Evolutionary conservation across 441 rosid genomes (phyloP).

Genomic region (Adansonia gregorii): DNA sequence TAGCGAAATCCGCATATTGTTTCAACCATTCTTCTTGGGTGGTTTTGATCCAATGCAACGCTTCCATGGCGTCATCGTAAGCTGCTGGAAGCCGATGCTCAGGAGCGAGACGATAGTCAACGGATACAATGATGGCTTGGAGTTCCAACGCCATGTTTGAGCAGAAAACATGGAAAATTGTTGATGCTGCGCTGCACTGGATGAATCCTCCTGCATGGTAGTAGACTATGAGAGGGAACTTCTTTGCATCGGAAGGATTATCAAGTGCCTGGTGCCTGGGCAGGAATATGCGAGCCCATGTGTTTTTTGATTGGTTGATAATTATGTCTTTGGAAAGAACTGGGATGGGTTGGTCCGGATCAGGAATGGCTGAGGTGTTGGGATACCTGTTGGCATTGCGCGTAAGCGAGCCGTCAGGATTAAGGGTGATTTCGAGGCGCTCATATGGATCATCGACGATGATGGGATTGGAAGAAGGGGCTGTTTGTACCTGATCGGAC

Average conservation of each 20-base stretch:
- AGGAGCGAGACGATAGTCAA: conserved; percentile 48
- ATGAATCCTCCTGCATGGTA: conserved; percentile 56
- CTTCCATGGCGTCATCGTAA: conserved; percentile 51
- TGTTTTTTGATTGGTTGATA: conserved; percentile 36
- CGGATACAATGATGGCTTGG: conserved; percentile 40
- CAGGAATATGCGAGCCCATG: conserved; percentile 46
- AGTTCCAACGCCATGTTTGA: conserved; percentile 31
- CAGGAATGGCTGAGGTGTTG: conserved; percentile 35
- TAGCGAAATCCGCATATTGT: conserved; percentile 31
- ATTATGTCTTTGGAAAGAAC: conserved; percentile 48
- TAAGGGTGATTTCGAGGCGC: conserved; percentile 37
- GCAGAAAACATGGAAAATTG: conserved; percentile 31
- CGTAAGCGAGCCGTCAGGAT: conserved; percentile 55
- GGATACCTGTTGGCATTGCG: conserved; percentile 34
- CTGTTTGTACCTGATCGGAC: conserved; percentile 8
- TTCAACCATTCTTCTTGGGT: conserved; percentile 39
- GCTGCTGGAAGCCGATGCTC: conserved; percentile 63
- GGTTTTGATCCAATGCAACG: conserved; percentile 39
- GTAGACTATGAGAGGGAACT: conserved; percentile 48
- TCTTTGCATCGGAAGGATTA: conserved; percentile 16
- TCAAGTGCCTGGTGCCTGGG: conserved; percentile 33
- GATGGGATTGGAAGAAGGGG: conserved; percentile 17
- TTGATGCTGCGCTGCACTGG: conserved; percentile 28
- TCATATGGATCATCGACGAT: conserved; percentile 44
- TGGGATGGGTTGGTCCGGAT: conserved; percentile 26